phyloP scores from a whole-genome alignment of 2,329 filamentous ascomycete genomes.

The Daldinia sp. region DNA sequence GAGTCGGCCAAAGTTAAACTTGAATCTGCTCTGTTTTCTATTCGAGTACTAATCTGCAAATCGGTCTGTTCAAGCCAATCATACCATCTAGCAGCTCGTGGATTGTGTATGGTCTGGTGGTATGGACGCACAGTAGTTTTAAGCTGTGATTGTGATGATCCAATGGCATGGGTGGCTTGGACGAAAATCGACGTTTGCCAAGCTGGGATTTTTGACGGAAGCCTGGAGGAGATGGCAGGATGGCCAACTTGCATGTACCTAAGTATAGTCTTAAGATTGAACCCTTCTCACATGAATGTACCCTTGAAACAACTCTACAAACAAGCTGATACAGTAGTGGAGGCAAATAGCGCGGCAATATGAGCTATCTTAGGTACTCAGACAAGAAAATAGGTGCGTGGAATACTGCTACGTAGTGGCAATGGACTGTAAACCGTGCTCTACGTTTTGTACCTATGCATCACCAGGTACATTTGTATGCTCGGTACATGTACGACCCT shows the following conservation, averaged over 20 bases:
- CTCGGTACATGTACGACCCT: neutral
- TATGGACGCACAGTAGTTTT: neutral
- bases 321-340: neutral
- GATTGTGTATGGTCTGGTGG: neutral
- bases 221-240: neutral
- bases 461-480: neutral
- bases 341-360: neutral
- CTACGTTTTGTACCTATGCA: neutral
- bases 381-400: neutral
- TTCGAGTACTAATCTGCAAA: conserved; percentile 30
- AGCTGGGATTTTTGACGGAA: conserved; percentile 7
- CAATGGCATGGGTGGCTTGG: conserved; percentile 33
- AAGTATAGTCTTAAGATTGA: neutral
- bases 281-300: conserved; percentile 3
- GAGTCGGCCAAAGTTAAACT: neutral
- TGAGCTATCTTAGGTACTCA: neutral
- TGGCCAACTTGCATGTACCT: neutral
- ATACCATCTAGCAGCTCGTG: conserved; percentile 10
- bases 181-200: conserved; percentile 38
- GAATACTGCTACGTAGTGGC: neutral
- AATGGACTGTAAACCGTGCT: neutral
- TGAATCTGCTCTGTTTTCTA: conserved; percentile 16
- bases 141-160: conserved; percentile 19
- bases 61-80: conserved; percentile 25
- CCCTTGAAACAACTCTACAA: neutral